Percentiles rank a stretch among this genome's conserved stretches.
These are phyloP conservation scores for Strigomonas culicis DNA, from an alignment of 208 protist species.

Conservation along the genomic window DNA sequence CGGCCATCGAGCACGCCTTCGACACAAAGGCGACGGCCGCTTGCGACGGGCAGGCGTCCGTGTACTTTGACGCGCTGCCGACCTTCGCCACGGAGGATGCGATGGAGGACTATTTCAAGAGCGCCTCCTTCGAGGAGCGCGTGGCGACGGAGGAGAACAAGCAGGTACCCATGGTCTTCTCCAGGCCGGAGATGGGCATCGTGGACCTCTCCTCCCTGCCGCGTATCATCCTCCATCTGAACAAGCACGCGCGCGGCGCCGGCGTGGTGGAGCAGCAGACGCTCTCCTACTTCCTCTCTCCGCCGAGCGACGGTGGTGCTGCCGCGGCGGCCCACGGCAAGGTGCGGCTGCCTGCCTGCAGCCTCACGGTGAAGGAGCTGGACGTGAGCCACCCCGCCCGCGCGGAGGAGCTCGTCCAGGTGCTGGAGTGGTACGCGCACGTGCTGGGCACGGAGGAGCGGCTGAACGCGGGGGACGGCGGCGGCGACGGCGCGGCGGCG, in stretches of 20 bases:
- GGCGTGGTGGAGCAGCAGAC: constrained; percentile 37
- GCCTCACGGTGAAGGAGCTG: constrained; percentile 66
- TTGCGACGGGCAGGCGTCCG: constrained; percentile 2
- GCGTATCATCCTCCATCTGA: constrained; percentile 42
- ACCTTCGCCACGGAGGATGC: constrained; percentile 18
- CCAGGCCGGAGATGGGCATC: constrained; percentile 44
- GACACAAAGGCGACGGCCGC: constrained; percentile 6
- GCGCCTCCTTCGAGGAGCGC: constrained; percentile 25
- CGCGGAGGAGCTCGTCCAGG: constrained; percentile 62
- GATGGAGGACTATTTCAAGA: constrained; percentile 38
- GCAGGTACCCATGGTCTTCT: constrained; percentile 27
- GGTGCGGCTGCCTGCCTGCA: constrained; percentile 6
- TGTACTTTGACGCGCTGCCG: neutral
- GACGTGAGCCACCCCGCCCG: constrained; percentile 47
- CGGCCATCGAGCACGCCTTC: constrained; percentile 14
- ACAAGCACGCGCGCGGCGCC: constrained; percentile 20
- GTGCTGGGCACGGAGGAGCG: constrained; percentile 30
- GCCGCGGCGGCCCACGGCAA: neutral
- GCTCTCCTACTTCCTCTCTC: constrained; percentile 36
- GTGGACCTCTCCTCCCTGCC: constrained; percentile 69
- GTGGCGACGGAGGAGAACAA: constrained; percentile 36
- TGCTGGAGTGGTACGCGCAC: constrained; percentile 48
- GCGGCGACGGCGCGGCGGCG: neutral
- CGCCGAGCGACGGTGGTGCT: neutral
- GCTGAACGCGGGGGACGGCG: neutral